Base-by-base conservation (phyloP, 768 basidiomycete species). In the Vararia minispora region DNA sequence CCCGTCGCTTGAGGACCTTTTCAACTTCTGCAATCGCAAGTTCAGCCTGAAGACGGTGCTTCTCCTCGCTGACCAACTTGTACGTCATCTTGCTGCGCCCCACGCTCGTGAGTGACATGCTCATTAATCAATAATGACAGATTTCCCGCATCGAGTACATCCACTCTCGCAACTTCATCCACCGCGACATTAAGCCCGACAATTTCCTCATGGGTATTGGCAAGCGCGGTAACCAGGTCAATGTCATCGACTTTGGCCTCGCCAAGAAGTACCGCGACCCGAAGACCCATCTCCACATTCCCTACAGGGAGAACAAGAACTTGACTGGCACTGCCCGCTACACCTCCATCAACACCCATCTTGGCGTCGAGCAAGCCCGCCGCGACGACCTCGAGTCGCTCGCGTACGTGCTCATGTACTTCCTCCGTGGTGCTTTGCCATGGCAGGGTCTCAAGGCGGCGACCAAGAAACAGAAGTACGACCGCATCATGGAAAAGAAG, bases 401-500 rank as follows among this genome's bases (percentile, higher is more conserved):
- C 43, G 94, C 92, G 42, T 99, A 99, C 55, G 95, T 98, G 17
- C 76, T 99, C 51, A 97, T 99, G 94, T 99, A 99, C 71, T 99
- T 99, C 77, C 82, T 99, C 48, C 90, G 94, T 47, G 95, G 94
- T 34, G 83, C 89, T 40, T 76, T 99, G 30, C 94, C 94, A 23
- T 99, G 94, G 94, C 95, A 99, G 62, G 95, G 95, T 43, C 77
- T 99, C 58, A 99, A 99, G 69, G 95, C 95, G 43, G 94, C 94
- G 28, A 99, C 95, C 43, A 99, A 99, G 88, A 99, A 99, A 77
- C 95, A 99, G 73, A 99, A 99, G 69, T 98, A 98, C 62, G 95
- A 98, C 64, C 83, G 95, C 44, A 99, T 99, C 68, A 99, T 99
- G 95, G 95, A 99, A 68, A 99, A 99, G 78, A 99, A 99, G 78